These are phyloP conservation scores for Pilobolus umbonatus DNA, from an alignment of 192 early-diverging fungal species.

Conservation along the genomic window DNA sequence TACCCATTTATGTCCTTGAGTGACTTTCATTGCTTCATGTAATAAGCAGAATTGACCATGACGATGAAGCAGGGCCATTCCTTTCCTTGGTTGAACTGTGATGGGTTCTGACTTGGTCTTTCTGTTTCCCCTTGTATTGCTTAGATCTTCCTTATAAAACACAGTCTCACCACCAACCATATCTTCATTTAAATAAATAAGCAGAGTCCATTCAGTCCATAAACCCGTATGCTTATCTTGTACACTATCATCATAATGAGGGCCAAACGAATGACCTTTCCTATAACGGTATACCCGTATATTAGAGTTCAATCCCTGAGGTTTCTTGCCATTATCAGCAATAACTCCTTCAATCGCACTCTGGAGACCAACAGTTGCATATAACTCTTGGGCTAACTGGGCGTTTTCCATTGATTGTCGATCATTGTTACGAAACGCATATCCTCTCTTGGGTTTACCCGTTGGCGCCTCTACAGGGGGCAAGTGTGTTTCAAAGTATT, in stretches of 20 bases:
- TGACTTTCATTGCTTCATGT: conserved; percentile 40
- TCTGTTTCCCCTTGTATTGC: conserved; percentile 8
- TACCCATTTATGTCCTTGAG: conserved; percentile 37
- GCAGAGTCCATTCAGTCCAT: conserved; percentile 39
- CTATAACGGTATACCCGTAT: conserved; percentile 41
- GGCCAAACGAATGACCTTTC: conserved; percentile 34
- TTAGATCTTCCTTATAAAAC: conserved; percentile 38
- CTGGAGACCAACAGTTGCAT: conserved; percentile 17
- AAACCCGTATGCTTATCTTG: conserved; percentile 25
- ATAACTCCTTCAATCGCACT: neutral
- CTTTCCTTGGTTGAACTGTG: conserved; percentile 26
- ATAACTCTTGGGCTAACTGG: conserved; percentile 25
- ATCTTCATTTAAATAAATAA: conserved; percentile 39
- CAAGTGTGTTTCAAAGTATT: conserved; percentile 33
- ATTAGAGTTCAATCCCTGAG: conserved; percentile 35
- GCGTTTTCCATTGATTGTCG: conserved; percentile 28
- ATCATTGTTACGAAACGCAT: conserved; percentile 42
- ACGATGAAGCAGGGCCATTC: conserved; percentile 37
- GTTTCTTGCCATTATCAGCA: neutral
- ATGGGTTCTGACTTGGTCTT: conserved; percentile 17
- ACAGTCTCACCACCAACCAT: conserved; percentile 41
- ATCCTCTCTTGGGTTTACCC: conserved; percentile 31
- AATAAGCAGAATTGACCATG: conserved; percentile 39
- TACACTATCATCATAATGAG: conserved; percentile 42
- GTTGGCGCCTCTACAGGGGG: conserved; percentile 3